A percentile compares a stretch with the other conserved stretches of the same genome.
Evolutionary conservation across 2,329 filamentous ascomycete species (phyloP).

Genomic region (Ploettnerulaceae sp.): DNA sequence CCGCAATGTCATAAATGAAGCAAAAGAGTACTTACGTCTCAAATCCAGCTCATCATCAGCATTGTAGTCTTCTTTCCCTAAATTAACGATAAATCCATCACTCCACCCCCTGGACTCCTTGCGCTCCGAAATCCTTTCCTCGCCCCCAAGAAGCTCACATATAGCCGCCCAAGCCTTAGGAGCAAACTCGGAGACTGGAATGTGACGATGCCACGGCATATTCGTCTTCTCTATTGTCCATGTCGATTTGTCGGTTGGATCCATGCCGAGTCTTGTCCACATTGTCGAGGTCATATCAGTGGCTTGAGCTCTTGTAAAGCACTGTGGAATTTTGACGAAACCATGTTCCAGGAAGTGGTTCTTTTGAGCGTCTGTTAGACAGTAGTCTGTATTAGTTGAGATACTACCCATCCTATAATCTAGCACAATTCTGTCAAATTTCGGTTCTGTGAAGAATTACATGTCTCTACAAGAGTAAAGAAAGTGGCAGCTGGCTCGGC

Average conservation of each 20-base stretch:
- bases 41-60: conserved; percentile 44
- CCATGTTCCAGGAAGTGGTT: conserved; percentile 52
- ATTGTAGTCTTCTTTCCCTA: conserved; percentile 52
- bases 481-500: too few species aligned
- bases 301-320: conserved; percentile 46
- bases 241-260: conserved; percentile 56
- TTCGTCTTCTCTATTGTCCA: conserved; percentile 59
- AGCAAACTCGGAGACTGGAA: conserved; percentile 51
- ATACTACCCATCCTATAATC: conserved; percentile 13
- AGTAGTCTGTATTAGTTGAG: conserved; percentile 5
- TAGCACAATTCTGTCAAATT: too few species aligned
- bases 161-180: conserved; percentile 64
- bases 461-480: too few species aligned
- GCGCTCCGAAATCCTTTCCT: conserved; percentile 45
- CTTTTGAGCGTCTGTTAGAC: conserved; percentile 42
- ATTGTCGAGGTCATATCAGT: conserved; percentile 44
- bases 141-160: conserved; percentile 60
- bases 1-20: not conserved
- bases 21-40: conserved; percentile 26
- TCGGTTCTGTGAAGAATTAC: not conserved
- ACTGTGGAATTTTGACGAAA: conserved; percentile 48
- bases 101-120: conserved; percentile 49
- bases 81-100: conserved; percentile 65
- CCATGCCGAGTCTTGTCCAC: conserved; percentile 63
- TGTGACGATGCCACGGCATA: conserved; percentile 57